These are phyloP conservation scores for Aegilops sharonensis DNA, from an alignment of 176 grass and related monocot genomes.

Conservation along the genomic window DNA sequence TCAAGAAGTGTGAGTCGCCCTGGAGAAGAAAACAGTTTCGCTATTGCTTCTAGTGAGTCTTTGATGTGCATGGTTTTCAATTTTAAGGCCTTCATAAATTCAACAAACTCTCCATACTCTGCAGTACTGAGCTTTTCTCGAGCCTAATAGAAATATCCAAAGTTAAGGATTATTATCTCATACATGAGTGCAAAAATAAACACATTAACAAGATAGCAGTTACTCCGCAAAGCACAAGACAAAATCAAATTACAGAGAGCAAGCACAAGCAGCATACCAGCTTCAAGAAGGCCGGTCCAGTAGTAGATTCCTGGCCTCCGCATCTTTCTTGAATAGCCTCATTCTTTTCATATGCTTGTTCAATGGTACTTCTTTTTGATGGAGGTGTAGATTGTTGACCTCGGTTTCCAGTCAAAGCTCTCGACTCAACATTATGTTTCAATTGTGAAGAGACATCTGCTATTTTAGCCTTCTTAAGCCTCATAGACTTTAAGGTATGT, in stretches of 20 bases:
- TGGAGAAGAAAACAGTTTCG: slow-evolving; percentile 77
- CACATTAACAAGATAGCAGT: slow-evolving; percentile 21
- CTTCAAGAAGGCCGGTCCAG: slow-evolving; percentile 66
- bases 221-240: slow-evolving; percentile 11
- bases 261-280: slow-evolving; percentile 51
- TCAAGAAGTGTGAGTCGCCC: slow-evolving; percentile 66
- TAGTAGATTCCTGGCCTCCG: slow-evolving; percentile 42
- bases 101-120: slow-evolving; percentile 91
- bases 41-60: slow-evolving; percentile 73
- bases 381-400: slow-evolving; percentile 26
- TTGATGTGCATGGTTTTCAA: slow-evolving; percentile 62
- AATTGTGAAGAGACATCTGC: slow-evolving; percentile 36
- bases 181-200: background rate
- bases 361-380: slow-evolving; percentile 20
- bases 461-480: slow-evolving; percentile 67
- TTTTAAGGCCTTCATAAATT: slow-evolving; percentile 87
- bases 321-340: slow-evolving; percentile 38
- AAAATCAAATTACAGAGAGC: slow-evolving; percentile 16
- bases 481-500: slow-evolving; percentile 29
- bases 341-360: slow-evolving; percentile 42
- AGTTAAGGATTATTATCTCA: slow-evolving; percentile 19
- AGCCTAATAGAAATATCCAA: slow-evolving; percentile 51
- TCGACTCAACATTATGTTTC: slow-evolving; percentile 36
- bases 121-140: slow-evolving; percentile 59
- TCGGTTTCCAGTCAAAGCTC: slow-evolving; percentile 20